A percentile compares a stretch with the other conserved stretches of the same genome.
phyloP scores from a whole-genome alignment of 331 rosid genomes.

The Prunus yedoensis region DNA sequence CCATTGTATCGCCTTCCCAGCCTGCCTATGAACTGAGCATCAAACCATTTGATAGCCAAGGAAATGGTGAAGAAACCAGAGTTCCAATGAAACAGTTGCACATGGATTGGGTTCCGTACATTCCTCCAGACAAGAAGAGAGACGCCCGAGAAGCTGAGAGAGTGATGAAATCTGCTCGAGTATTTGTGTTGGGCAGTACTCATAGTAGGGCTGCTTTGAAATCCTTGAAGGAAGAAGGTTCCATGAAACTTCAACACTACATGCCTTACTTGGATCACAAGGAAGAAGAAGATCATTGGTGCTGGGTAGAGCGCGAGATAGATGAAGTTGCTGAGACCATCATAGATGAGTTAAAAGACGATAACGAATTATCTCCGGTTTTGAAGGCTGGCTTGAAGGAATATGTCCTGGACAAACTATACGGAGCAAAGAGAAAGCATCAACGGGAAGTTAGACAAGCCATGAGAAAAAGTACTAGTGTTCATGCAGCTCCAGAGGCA shows the following conservation, averaged over 20 bases:
- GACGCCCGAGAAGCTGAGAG: constrained; percentile 23
- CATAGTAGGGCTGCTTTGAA: constrained; percentile 83
- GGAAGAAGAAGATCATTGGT: constrained; percentile 75
- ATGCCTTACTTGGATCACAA: constrained; percentile 78
- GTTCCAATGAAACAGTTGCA: constrained; percentile 85
- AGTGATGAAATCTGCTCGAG: constrained; percentile 20
- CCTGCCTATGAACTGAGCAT: constrained; percentile 88
- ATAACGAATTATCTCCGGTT: not conserved
- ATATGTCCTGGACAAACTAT: not conserved
- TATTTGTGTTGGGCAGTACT: constrained; percentile 75
- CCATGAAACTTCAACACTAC: constrained; percentile 75
- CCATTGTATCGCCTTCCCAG: constrained; percentile 86
- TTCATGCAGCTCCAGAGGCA: not conserved
- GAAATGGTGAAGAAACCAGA: constrained; percentile 71
- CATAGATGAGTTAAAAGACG: not conserved
- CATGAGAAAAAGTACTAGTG: too few relatives aligned
- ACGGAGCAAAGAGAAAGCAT: not conserved
- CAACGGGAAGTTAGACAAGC: not conserved
- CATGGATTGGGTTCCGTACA: constrained; percentile 91
- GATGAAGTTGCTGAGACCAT: not conserved
- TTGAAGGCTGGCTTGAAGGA: not conserved
- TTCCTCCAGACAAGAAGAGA: constrained; percentile 46
- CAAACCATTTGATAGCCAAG: constrained; percentile 60
- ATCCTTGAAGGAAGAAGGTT: constrained; percentile 61
- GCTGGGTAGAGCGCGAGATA: not conserved